Conservation (phyloP, 148 eudicot genomes). For the Persicaria tinctoria region DNA sequence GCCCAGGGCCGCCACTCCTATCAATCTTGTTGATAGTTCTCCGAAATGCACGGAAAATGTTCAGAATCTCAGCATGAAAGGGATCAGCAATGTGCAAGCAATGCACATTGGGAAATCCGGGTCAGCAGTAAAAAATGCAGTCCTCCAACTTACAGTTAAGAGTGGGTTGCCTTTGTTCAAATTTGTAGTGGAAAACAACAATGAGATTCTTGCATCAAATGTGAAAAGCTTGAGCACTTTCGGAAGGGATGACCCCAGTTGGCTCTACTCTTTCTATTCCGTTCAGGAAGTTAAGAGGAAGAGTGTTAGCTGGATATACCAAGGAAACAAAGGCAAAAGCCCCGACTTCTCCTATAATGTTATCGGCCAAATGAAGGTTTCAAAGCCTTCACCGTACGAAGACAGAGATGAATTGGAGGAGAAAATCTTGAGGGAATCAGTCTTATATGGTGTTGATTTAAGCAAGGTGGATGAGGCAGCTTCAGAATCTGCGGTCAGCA, state of each 20-base stretch:
- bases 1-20: slow-evolving; percentile 26
- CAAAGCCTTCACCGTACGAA: slow-evolving; percentile 20
- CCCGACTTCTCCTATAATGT: slow-evolving; percentile 43
- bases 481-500: slow-evolving; percentile 27
- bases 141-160: slow-evolving; percentile 57
- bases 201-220: slow-evolving; percentile 62
- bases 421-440: slow-evolving; percentile 34
- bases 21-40: slow-evolving; percentile 14
- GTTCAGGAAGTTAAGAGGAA: slow-evolving; percentile 55
- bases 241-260: slow-evolving; percentile 42
- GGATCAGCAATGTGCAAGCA: slow-evolving; percentile 6
- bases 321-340: slow-evolving; percentile 42
- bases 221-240: slow-evolving; percentile 38
- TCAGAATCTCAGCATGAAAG: slow-evolving; percentile 10
- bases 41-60: slow-evolving; percentile 8
- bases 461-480: slow-evolving; percentile 24
- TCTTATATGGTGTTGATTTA: slow-evolving; percentile 47
- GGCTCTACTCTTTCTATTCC: slow-evolving; percentile 65
- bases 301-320: slow-evolving; percentile 54
- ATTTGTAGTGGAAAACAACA: slow-evolving; percentile 51
- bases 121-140: slow-evolving; percentile 38
- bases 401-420: slow-evolving; percentile 14
- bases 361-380: slow-evolving; percentile 75
- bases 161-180: slow-evolving; percentile 71
- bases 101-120: slow-evolving; percentile 14